Evolutionary conservation across 1,284 basidiomycete species (phyloP), one percentile per base, ranked within the genome.

Genomic region (Fomitiporia mediterranea): DNA sequence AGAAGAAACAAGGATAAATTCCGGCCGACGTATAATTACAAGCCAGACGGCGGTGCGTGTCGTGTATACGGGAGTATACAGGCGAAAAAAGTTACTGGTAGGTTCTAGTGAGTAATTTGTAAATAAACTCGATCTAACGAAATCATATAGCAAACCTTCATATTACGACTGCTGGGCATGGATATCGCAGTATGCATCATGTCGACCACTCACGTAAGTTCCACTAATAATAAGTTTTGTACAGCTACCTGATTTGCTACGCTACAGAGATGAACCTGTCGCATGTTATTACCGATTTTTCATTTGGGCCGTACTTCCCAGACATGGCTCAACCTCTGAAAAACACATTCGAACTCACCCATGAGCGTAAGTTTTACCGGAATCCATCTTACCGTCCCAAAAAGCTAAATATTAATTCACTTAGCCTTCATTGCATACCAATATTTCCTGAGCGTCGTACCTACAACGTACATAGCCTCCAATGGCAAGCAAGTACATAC

Each of bases 231-330:
- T 60, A 44, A 42, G 15, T 53, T 32, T n/a, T n/a, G n/a, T n/a
- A n/a, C n/a, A 28, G 23, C 42, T 53, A 51, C 37, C 27, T 40
- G 30, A 34, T 15, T 21, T 28, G 0, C 17, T n/a, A n/a, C n/a
- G n/a, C 4, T 17, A 15, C 62, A 96, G 91, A 88, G 61, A 97
- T 99, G 93, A 98, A 99, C 68, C 79, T 98, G 32, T 93, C 92
- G 1, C 96, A 99, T 72, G 86, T 98, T 57, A 93, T 98, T 63
- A 89, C 89, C 60, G 96, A 98, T 70, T 96, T 98, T 69, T 97
- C 94, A 1, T 98, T 98, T 65, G 96, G 96, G 0, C 91, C 94
- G 0, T 90, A 91, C 75, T 98, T 98, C 75, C 96, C 96, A 0
- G 89, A 94, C 51, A 98, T 99, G 58, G 81, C 85, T 0, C 96